Evolutionary conservation across 1,284 basidiomycete genomes (phyloP), one percentile per base, ranked within the genome.

Genomic region (Moniliophthora roreri): DNA sequence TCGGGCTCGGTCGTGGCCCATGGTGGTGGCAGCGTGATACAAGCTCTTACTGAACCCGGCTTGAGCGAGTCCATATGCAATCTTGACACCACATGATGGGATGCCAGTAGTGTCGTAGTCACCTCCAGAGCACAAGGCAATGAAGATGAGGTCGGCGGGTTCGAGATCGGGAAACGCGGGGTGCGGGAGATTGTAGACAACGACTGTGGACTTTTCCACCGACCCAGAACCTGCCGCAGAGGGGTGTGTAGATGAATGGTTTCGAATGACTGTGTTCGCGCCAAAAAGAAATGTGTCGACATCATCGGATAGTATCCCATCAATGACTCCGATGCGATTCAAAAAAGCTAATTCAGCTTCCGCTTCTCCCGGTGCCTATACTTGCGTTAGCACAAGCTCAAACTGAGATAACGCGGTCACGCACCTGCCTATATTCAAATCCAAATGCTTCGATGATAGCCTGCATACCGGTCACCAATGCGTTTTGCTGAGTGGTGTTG

Each of bases 301-400:
- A 61, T 98, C 96, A 69, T 98, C 95, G 0, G 94, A 93, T 35
- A 97, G 74, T 9, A 98, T 82, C 0, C 87, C 93, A 65, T 99
- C 96, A 50, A 98, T 89, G 51, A 89, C 69, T 0, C 92, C 93
- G 32, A 87, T 81, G 3, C 76, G 73, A 62, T 93, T 94, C 58
- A 98, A 76, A 56, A 89, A 87, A 0, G 96, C 96, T 0, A 99
- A 77, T 65, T 99, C 96, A 0, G 96, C 96, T 69, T 99, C 96
- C 0, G 96, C 96, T 69, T 98, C 96, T 10, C 93, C 96, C 0
- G 92, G 92, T 4, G 96, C 96, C 83, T 90, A 56, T 41, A 41
- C 34, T 28, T 36, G 24, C 20, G 40, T 16, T 42, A 50, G 50
- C 49, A 42, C 23, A 4, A 18, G 38, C 53, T 42, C 13, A 0